Evolutionary conservation across 805 yeast species (phyloP), one percentile per base, ranked within the genome.

Genomic region (Suhomyces sp.): DNA sequence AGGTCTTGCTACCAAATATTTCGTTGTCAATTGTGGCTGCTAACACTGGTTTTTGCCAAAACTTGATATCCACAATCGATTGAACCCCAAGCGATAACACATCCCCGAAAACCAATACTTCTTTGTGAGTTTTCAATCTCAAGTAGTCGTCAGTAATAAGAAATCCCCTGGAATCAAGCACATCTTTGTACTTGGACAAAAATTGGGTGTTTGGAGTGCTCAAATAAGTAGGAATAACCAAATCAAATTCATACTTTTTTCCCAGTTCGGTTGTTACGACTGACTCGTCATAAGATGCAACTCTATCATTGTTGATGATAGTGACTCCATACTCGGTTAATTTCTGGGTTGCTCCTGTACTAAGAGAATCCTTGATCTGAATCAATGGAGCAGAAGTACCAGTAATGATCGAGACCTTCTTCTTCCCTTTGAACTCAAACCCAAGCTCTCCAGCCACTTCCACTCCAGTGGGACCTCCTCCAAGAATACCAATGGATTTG

Each of bases 381-480:
- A 28, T 19, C 36, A 48, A 37, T 4, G 59, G 58, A 16, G 36
- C 46, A 21, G 32, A 11, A 23, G 51, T 16, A 21, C 60, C 62
- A 11, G 63, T 50, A 43, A 50, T 56, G 25, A 63, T 44, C 10
- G 53, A 50, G 14, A 63, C 58, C 8, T 49, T 27, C 20, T 51
- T 46, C 11, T 35, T 30, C 5, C 33, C 32, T 9, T 50, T 46
- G 28, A 34, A 52, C 10, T 25, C 33, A 13, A 21, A 38, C 3
- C 57, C 68, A 20, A 66, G 45, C 35, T 66, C 73, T 8, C 65
- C 68, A 6, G 68, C 60, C 9, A 50, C 28, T 39, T 67, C 72
- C 8, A 64, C 67, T 4, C 63, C 68, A 11, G 61, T 51, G 3
- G 68, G 47, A 6, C 65, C 62, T 28, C 47, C 50, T 3, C 71